These are phyloP conservation scores for Calonectria leucothoes DNA, from an alignment of 2,329 filamentous ascomycete genomes.

Conservation along the genomic window DNA sequence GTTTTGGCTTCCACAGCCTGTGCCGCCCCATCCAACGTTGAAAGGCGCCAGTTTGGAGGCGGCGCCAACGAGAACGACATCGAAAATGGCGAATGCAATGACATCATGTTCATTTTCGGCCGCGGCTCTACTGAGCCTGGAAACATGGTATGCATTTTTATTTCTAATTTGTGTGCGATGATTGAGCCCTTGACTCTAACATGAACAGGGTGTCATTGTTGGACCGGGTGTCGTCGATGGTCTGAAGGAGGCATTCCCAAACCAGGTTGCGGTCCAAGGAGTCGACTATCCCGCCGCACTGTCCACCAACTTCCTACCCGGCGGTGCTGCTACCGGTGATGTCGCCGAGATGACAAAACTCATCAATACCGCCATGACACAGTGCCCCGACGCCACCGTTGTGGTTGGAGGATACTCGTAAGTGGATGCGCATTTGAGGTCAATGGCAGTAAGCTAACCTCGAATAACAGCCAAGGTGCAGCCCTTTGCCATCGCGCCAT, in stretches of 20 bases:
- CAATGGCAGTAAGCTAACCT: not conserved
- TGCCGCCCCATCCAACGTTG: not conserved
- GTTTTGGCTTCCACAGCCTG: not conserved
- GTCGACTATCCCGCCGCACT: not conserved
- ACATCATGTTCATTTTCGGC: not conserved
- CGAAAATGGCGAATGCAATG: not conserved
- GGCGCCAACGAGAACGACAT: not conserved
- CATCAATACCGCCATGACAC: not conserved
- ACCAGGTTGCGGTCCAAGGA: not conserved
- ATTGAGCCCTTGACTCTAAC: not conserved
- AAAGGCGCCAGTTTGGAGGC: not conserved
- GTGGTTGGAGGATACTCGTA: constrained; percentile 1
- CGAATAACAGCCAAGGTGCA: not conserved
- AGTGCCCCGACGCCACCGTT: not conserved
- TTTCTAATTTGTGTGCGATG: too few species aligned
- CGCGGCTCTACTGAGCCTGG: not conserved
- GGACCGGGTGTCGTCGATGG: not conserved
- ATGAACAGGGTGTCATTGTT: not conserved
- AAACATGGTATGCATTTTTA: not conserved
- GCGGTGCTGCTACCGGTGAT: not conserved
- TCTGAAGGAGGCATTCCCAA: not conserved
- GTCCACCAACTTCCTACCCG: not conserved
- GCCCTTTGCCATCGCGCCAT: not conserved
- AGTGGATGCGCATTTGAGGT: not conserved
- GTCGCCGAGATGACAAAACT: not conserved